Evolutionary conservation across 495 filamentous ascomycete species (phyloP), one percentile per base, ranked within the genome.

Genomic region (Trichocladium uniseriatum): DNA sequence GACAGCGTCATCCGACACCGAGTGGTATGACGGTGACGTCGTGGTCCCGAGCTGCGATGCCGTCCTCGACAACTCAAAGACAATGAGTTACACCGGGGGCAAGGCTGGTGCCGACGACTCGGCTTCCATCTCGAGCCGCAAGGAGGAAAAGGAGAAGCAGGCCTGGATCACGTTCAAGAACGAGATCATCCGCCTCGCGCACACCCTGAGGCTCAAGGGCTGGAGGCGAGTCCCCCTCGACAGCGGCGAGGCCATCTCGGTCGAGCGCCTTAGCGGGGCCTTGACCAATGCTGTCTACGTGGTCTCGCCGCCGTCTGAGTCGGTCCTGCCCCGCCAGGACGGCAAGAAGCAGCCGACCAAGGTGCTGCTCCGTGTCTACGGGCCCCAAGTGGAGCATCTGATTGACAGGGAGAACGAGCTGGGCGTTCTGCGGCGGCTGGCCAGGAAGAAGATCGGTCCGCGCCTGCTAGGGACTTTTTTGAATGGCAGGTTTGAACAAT

Each of bases 401-500:
- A 97, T 99, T 54, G 90, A 99, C 64, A 76, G 92, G 38, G 84
- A 95, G 49, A 87, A 81, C 20, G 92, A 99, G 66, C 70, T 99
- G 24, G 79, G 80, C 41, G 92, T 97, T 43, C 76, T 99, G 16
- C 78, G 83, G 37, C 83, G 92, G 11, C 78, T 99, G 14, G 87
- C 87, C 11, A 79, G 84, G 29, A 92, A 95, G 76, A 84, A 83
- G 50, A 99, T 99, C 45, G 92, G 92, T 5, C 92, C 92, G 11
- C 80, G 87, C 18, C 71, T 99, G n/a, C 72, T 97, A 0, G 92
- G 94, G 7, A 96, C 88, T 3, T 99, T 99, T 61, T 73, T 70
- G 8, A 99, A 99, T 59, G 92, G 92, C n/a, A 82, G 92, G 16
- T 97, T 99, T 54, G 92, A 99, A 65, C 82, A 97, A 65, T 95